Evolutionary conservation across 176 grass and related monocot genomes (phyloP), one percentile per base, ranked within the genome.

Genomic region (Oryza australiensis): DNA sequence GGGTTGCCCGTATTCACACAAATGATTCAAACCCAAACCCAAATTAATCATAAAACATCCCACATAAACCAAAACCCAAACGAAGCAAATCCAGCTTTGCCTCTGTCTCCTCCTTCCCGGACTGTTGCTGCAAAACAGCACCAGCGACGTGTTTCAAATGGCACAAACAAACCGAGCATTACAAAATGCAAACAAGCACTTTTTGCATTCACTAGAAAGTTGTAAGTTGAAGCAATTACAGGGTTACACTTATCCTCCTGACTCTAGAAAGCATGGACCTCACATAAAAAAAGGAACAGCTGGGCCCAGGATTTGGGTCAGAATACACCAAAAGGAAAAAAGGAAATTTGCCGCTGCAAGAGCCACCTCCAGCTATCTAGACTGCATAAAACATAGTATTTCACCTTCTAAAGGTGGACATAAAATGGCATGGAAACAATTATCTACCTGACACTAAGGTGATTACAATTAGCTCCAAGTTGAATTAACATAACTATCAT

Each of bases 381-480:
- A 77, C 45, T 42, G 23, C 43, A 71, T 49, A 35, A 76, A 62
- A 70, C 76, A 64, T 16, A n/a, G n/a, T n/a, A 74, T 66, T 46
- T 30, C 22, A 64, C 63, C 53, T 40, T 65, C 29, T 46, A 49
- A 64, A 38, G 38, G 18, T 40, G 33, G 40, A 43, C 18, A 30
- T 43, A 51, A 86, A 80, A 60, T 26, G 68, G 29, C 55, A 73
- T 12, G 32, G 5, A 48, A 65, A 66, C 3, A 83, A 83, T 42
- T 65, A 78, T 79, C 80, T 79, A 73, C 68, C 86, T 79, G 33
- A 72, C 73, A 64, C 57, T 79, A 64, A 79, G 60, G 68, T 84
- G 75, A 79, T 68, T 62, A 72, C 74, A 48, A 78, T 68, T 45
- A 83, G 86, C 74, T 83, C 74, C 68, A 79, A 84, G 67, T 88